Percentiles rank a stretch among this genome's conserved stretches.
phyloP scores from a whole-genome alignment of 2,329 filamentous ascomycete genomes.

The Myriangium duriaei region DNA sequence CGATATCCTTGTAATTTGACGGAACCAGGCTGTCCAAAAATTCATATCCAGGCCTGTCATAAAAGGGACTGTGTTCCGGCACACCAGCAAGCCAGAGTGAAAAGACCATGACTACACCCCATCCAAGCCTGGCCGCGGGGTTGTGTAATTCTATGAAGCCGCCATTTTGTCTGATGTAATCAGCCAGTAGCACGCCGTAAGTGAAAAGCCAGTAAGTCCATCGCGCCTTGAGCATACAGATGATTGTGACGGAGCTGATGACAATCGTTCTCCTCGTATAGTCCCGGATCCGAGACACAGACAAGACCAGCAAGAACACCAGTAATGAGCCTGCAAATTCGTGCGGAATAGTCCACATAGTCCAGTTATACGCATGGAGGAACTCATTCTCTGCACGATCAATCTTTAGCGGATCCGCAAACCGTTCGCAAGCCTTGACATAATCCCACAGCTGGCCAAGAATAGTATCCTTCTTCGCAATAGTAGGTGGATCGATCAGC shows the following conservation, averaged over 20 bases:
- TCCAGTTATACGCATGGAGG: slow-evolving; percentile 14
- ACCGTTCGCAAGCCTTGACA: slow-evolving; percentile 7
- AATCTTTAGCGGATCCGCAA: slow-evolving; percentile 14
- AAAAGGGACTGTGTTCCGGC: slow-evolving; percentile 7
- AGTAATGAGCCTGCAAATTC: slow-evolving; percentile 15
- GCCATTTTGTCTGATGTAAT: slow-evolving; percentile 13
- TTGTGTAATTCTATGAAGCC: slow-evolving; percentile 12
- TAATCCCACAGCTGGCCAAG: slow-evolving; percentile 12
- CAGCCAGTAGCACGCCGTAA: slow-evolving; percentile 12
- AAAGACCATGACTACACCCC: slow-evolving; percentile 7
- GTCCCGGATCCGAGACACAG: slow-evolving; percentile 4
- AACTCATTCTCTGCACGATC: slow-evolving; percentile 6
- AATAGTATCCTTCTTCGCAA: slow-evolving; percentile 5
- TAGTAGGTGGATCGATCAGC: slow-evolving; percentile 10
- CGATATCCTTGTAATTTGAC: slow-evolving; percentile 8
- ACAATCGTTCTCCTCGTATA: neutral
- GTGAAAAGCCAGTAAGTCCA: slow-evolving; percentile 15
- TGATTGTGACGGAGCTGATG: slow-evolving; percentile 4
- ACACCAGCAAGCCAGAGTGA: slow-evolving; percentile 11
- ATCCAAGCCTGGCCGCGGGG: slow-evolving; percentile 3
- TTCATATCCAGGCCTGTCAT: slow-evolving; percentile 11
- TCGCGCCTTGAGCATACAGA: slow-evolving; percentile 10
- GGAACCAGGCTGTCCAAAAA: slow-evolving; percentile 10
- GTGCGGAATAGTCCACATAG: slow-evolving; percentile 17
- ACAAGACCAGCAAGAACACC: slow-evolving; percentile 13